Evolutionary conservation across 768 basidiomycete species (phyloP), one percentile per base, ranked within the genome.

Genomic region (Suillus decipiens): DNA sequence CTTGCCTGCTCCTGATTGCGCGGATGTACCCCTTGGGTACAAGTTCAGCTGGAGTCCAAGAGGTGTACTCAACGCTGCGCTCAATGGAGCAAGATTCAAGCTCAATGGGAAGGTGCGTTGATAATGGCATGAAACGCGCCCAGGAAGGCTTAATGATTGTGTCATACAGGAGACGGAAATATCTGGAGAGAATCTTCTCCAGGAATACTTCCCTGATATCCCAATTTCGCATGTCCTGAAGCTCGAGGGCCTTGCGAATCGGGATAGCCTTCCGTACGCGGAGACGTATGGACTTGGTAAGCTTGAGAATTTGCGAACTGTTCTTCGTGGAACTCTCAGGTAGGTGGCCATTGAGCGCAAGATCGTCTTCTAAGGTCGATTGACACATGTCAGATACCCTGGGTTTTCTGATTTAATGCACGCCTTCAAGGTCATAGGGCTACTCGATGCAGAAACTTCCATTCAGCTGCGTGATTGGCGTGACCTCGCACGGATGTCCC

Each of bases 1-100:
- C 1, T 79, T 98, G 5, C 96, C 96, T 0, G 88, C 89, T 1
- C 92, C 92, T 0, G 90, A 90, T 24, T 76, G 71, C 9, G 69
- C 76, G 10, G 74, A 80, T 64, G 85, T 89, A 17, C 93, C 94
- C 2, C 77, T 96, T 11, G 82, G 89, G n/a, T 95, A 96, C 71
- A 96, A 95, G 71, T 95, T 95, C 71, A 93, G 93, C 67, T 98
- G 96, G 96, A 91, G 87, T 56, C 95, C 96, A 0, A 81, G 87
- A 62, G 95, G 93, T 6, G 95, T 96, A 9, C 76, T 98, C 43
- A 84, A 81, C 17, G 96, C 95, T 2, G 91, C 92, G 0, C 73
- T 87, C 62, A 93, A 96, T 66, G 73, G 78, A 0, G 94, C 96
- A 2, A 72, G 70, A 43, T 97, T 87, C 74, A 82, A 84, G 69